Base-by-base conservation (phyloP, 495 filamentous ascomycete genomes). In the Penicillium maclennaniae region DNA sequence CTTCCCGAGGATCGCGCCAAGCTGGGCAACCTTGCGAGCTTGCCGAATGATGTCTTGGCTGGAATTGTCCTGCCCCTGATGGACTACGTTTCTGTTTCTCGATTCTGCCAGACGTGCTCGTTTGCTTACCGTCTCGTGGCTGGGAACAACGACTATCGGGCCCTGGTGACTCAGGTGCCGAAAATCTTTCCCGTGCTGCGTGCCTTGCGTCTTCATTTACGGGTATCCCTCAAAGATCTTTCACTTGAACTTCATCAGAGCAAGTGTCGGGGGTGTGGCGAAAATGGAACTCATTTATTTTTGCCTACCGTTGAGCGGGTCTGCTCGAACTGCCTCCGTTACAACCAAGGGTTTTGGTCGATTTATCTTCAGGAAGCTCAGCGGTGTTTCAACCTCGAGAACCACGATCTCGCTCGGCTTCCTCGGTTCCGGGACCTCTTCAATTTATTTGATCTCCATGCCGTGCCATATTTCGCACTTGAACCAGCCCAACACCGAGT, bases 261-360 rank as follows among this genome's bases (percentile, higher is more conserved):
- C 25, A 34, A 47, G n/a, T 47, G 45, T 28, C 45, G 45, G n/a
- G n/a, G 23, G 9, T 47, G 45, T 17, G 45, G 45, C 26, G 45
- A 47, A 6, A 36, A 20, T n/a, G 45, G 26, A 27, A 34, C 7
- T 20, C 17, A 19, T 20, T 9, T 47, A 15, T 47, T 47, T 19
- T 6, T 47, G 17, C 45, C 45, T 6, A 47, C 45, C 6, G 26
- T 26, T n/a, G 28, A 47, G n/a, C 45, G 45, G 1, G 28, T 47
- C 6, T 47, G 45, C 16, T 9, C n/a, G 5, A 31, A 26, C 45
- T 47, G 45, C 28, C 45, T 47, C n/a, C 27, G 12, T 2, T 21
- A 31, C 15, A 47, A 47, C 16, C 45, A 6, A n/a, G 25, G 27
- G 23, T 47, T 31, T 16, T 47, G 45, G 45, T 5, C 14, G 7